A percentile compares a stretch with the other conserved stretches of the same genome.
phyloP scores from a whole-genome alignment of 192 early-diverging fungal genomes.

The Backusella australiensis region DNA sequence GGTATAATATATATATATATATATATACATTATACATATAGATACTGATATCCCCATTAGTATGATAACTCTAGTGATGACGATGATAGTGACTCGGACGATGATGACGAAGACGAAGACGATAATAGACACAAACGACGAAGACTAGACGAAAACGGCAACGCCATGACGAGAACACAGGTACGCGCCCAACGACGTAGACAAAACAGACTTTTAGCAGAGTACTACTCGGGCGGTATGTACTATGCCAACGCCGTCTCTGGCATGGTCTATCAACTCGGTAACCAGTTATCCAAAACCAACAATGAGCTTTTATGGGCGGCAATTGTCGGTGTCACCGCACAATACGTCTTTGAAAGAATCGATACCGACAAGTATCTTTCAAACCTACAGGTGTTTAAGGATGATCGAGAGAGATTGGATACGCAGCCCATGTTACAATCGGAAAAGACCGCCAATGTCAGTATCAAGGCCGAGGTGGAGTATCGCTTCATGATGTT shows the following conservation, averaged over 20 bases:
- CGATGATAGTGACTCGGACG: conserved; percentile 27
- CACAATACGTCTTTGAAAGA: conserved; percentile 74
- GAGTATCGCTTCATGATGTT: conserved; percentile 87
- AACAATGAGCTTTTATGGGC: conserved; percentile 78
- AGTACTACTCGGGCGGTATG: conserved; percentile 81
- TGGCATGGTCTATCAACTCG: conserved; percentile 69
- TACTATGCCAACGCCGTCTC: conserved; percentile 77
- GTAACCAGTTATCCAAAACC: conserved; percentile 68
- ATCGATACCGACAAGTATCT: conserved; percentile 70
- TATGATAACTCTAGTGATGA: conserved; percentile 16
- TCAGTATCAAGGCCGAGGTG: conserved; percentile 56
- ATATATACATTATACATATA: neutral
- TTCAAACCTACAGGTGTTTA: conserved; percentile 56
- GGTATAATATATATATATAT: neutral
- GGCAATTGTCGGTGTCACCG: conserved; percentile 78
- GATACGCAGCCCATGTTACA: neutral
- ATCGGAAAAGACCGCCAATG: conserved; percentile 36
- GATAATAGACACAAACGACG: conserved; percentile 29
- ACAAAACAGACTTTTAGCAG: conserved; percentile 43
- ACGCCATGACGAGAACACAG: neutral
- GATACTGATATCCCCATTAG: neutral
- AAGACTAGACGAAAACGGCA: conserved; percentile 40
- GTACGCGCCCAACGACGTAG: neutral
- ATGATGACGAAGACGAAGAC: conserved; percentile 33
- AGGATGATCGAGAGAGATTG: conserved; percentile 71